These are phyloP conservation scores for Croton laevigatus DNA, from an alignment of 441 rosid genomes.

Conservation along the genomic window DNA sequence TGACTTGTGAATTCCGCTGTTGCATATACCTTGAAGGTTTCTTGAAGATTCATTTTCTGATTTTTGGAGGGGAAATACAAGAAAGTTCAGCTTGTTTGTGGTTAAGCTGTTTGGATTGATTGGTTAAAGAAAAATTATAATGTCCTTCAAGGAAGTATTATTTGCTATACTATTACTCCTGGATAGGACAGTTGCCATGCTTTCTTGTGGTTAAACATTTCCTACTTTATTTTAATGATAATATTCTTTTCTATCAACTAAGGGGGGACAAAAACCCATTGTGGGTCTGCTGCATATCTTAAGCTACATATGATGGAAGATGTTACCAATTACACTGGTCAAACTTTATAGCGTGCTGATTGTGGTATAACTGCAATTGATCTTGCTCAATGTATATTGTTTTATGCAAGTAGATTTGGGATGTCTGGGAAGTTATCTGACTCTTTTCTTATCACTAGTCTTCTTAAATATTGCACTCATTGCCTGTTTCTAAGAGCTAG, in stretches of 20 bases:
- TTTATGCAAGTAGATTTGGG: background rate
- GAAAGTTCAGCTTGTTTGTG: background rate
- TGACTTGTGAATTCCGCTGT: background rate
- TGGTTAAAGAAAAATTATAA: background rate
- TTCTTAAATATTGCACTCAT: background rate
- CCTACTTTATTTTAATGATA: background rate
- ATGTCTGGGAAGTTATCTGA: background rate
- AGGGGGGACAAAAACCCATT: background rate
- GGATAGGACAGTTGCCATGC: background rate
- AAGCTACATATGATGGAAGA: background rate
- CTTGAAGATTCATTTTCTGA: background rate
- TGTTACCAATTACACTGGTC: background rate
- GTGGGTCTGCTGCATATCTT: background rate
- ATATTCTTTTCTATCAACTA: background rate
- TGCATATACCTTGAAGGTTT: background rate
- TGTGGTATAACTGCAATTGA: background rate
- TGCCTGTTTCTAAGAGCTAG: background rate
- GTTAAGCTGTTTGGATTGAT: background rate
- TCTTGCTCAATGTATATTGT: too few species aligned
- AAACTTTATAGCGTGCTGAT: background rate
- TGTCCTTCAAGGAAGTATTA: background rate
- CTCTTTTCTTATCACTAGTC: background rate
- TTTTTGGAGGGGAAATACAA: background rate
- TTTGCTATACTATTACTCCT: background rate
- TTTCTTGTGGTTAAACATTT: background rate